Evolutionary conservation across 352 stramenopile genomes (phyloP), one percentile per base, ranked within the genome.

Genomic region (Globisporangium lucens): DNA sequence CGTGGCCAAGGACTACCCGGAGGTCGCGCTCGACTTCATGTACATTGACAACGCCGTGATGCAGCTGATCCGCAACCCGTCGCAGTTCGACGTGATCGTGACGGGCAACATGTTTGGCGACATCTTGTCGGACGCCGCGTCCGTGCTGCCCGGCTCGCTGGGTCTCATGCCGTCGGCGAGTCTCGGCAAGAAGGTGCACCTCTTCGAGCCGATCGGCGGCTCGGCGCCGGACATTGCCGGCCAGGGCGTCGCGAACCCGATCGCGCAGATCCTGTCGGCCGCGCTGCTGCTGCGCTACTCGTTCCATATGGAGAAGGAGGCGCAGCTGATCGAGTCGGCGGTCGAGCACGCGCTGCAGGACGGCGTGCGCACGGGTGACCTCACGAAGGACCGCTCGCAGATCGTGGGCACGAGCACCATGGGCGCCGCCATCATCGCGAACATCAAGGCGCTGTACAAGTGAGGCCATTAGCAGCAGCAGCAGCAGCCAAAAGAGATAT

Each of bases 41-140:
- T 93, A 99, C 83, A 97, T 99, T 55, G 98, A 99, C 79, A 99
- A 99, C 78, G 97, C 96, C 35, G 97, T 98, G 66, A 99, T 99
- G 97, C 94, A 99, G 78, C 75, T 99, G 36, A 99, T 99, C 74
- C 89, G 97, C 72, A 98, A 93, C 76, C 98, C 98, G 38, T 99
- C 97, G 67, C 97, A 99, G 84, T 99, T 99, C 72, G 98, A 99
- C 76, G 98, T 98, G 53, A 99, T 99, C 75, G 97, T 98, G 38
- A 99, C 93, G 38, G 97, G 97, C 69, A 99, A 99, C 83, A 98
- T 99, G 80, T 99, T 99, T 79, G 98, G 98, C 57, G 98, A 99
- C 79, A 99, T 99, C 72, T 72, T 99, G 4, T 99, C 94, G 69
- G 98, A 99, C 71, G 97, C 98, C 43, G 97, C 97, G 36, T 98